Base-by-base conservation (phyloP, 495 filamentous ascomycete genomes). In the Penicillium lagena region DNA sequence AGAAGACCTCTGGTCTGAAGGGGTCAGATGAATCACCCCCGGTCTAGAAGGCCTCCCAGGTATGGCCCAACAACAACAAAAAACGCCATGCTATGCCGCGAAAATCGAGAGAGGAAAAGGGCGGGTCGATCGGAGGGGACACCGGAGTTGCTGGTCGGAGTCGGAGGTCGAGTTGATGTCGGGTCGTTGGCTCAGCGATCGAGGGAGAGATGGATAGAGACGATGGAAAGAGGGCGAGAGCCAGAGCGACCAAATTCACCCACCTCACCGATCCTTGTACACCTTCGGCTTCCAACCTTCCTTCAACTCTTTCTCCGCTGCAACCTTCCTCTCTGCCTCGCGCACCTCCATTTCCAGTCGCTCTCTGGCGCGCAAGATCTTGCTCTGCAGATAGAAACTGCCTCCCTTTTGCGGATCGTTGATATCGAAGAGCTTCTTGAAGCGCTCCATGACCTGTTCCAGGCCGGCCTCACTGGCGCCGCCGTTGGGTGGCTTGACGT, bases 381-480 rank as follows among this genome's bases (percentile, higher is more conserved):
- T 98, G 70, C 94, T 97, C 70, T 98, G 93, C 42, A 98, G 73
- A 63, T 98, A 98, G 61, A 98, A 97, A 58, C 89, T 95, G 11
- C 93, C 93, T 28, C 93, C 93, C 61, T 95, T 95, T 61, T 89
- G 73, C 17, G 93, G 91, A 43, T 97, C 87, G 67, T 98, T 98
- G 48, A 75, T 60, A 58, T 97, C 94, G 63, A 97, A 98, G 38
- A 98, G 70, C 49, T 82, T 83, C 79, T 97, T 97, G 76, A 96
- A 98, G 35, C 89, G 78, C 45, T 85, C 81, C 72, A 83, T 85
- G 39, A 94, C 77, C 31, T 78, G 65, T 49, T 94, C 88, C 64
- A 87, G 70, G 60, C 88, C 79, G 13, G 83, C 71, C 55, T 87
- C 73, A n/a, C 83, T 87, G 43, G 73, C 79, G 55, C 83, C 88